phyloP scores from a whole-genome alignment of 2,329 filamentous ascomycete species.

The Microascus cirrosus region DNA sequence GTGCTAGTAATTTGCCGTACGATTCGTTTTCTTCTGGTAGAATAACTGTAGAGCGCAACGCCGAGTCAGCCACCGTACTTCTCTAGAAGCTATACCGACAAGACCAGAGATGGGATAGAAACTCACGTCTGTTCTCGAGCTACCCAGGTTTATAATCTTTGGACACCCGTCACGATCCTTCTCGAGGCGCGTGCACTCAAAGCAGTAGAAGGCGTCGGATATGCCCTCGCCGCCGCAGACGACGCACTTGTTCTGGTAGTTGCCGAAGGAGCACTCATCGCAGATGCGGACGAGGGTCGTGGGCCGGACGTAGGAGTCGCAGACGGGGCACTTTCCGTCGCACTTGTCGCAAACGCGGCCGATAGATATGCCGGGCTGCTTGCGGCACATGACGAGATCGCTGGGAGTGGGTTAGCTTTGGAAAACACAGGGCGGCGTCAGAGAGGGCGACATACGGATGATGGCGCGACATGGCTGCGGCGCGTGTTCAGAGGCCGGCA shows the following conservation, averaged over 20 bases:
- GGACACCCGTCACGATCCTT: constrained; percentile 97
- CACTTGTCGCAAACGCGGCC: constrained; percentile 99
- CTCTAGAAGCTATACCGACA: not conserved
- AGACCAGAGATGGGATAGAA: constrained; percentile 26
- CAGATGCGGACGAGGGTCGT: constrained; percentile 97
- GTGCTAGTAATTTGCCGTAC: constrained; percentile 42
- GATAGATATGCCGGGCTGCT: constrained; percentile 94
- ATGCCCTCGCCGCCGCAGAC: constrained; percentile 98
- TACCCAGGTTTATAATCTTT: constrained; percentile 98
- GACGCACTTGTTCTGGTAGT: constrained; percentile 99
- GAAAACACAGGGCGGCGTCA: too few species aligned
- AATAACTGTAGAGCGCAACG: constrained; percentile 32
- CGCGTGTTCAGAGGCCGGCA: not conserved
- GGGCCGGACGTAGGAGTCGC: constrained; percentile 96
- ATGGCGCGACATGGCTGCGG: constrained; percentile 70
- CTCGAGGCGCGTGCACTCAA: constrained; percentile 92
- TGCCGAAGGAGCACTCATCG: constrained; percentile 98
- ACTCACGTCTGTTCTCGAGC: constrained; percentile 82
- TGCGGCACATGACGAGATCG: constrained; percentile 99
- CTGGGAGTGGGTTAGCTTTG: constrained; percentile 27
- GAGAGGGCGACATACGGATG: constrained; percentile 56
- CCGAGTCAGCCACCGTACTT: constrained; percentile 12
- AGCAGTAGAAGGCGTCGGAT: constrained; percentile 97
- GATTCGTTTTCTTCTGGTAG: constrained; percentile 58
- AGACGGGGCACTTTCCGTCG: constrained; percentile 98